phyloP scores from a whole-genome alignment of 2,329 filamentous ascomycete genomes.

The Allantophomopsis lycopodina region DNA sequence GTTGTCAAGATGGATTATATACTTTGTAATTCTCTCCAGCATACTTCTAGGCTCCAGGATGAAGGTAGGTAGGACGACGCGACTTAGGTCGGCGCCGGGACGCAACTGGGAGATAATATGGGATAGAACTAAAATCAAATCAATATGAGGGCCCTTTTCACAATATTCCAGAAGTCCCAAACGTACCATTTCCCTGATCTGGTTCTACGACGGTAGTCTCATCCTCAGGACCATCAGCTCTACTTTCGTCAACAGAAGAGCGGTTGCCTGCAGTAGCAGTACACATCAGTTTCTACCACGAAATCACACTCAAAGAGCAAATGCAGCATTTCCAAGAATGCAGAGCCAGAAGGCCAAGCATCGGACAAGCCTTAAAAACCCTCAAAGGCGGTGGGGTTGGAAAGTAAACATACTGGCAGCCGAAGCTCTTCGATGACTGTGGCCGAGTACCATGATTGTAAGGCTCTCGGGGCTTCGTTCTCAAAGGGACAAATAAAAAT shows the following conservation, averaged over 20 bases:
- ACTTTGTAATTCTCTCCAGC: slow-evolving; percentile 98
- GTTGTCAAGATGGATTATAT: slow-evolving; percentile 19
- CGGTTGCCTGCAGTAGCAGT: slow-evolving; percentile 23
- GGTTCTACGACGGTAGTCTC: slow-evolving; percentile 77
- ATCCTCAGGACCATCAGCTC: slow-evolving; percentile 35
- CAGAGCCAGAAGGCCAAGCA: too few species aligned
- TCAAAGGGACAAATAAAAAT: too few species aligned
- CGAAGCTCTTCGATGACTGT: slow-evolving; percentile 30
- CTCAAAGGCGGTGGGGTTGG: not conserved
- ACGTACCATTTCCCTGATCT: slow-evolving; percentile 85
- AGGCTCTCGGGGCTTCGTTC: too few species aligned
- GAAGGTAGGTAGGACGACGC: slow-evolving; percentile 91
- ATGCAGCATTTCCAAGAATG: too few species aligned
- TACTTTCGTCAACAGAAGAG: slow-evolving; percentile 17
- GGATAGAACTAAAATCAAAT: slow-evolving; percentile 54
- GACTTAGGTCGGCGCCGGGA: slow-evolving; percentile 86
- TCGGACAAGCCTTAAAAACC: too few species aligned
- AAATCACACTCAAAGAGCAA: too few species aligned
- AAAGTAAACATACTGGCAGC: slow-evolving; percentile 21
- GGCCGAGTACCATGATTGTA: slow-evolving; percentile 21
- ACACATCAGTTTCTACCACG: too few species aligned
- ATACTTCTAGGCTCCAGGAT: slow-evolving; percentile 96
- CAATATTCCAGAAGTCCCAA: slow-evolving; percentile 4
- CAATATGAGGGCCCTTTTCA: not conserved
- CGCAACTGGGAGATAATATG: slow-evolving; percentile 97